phyloP scores from a whole-genome alignment of 108 stramenopile species.

The Asterionellopsis glacialis region DNA sequence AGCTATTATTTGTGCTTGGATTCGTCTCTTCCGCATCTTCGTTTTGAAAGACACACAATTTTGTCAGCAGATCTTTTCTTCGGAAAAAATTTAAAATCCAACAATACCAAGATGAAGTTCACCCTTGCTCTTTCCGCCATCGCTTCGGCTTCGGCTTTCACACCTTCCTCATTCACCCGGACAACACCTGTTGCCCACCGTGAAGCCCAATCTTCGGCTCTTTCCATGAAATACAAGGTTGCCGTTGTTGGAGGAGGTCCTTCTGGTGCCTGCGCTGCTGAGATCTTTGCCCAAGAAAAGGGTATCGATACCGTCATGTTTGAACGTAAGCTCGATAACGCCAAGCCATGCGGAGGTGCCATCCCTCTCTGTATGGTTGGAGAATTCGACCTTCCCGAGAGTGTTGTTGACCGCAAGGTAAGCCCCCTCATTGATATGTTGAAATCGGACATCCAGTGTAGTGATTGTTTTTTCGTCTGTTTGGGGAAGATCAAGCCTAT shows the following conservation, averaged over 20 bases:
- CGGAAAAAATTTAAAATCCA: too few species aligned
- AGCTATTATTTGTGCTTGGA: too few species aligned
- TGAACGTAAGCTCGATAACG: constrained; percentile 99
- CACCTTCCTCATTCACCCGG: constrained; percentile 48
- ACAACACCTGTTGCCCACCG: constrained; percentile 34
- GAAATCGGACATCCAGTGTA: background rate
- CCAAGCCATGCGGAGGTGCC: constrained; percentile 98
- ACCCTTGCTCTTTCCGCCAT: constrained; percentile 26
- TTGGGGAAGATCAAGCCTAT: too few species aligned
- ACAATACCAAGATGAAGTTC: constrained; percentile 63
- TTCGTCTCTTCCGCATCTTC: too few species aligned
- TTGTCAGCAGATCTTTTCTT: too few species aligned
- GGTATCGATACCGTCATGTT: constrained; percentile 90
- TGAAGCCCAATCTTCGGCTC: constrained; percentile 25
- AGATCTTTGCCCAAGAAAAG: constrained; percentile 93
- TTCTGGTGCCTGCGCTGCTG: constrained; percentile 95
- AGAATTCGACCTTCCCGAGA: constrained; percentile 94
- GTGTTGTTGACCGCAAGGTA: constrained; percentile 96
- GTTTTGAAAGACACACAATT: too few species aligned
- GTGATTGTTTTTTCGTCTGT: background rate
- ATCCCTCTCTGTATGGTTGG: constrained; percentile 99
- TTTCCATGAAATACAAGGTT: constrained; percentile 90
- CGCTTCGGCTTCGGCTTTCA: constrained; percentile 41
- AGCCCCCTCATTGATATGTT: constrained; percentile 10
- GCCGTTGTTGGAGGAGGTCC: constrained; percentile 97